Conservation (phyloP, 306 rosid species). For the Notholithocarpus densiflorus region DNA sequence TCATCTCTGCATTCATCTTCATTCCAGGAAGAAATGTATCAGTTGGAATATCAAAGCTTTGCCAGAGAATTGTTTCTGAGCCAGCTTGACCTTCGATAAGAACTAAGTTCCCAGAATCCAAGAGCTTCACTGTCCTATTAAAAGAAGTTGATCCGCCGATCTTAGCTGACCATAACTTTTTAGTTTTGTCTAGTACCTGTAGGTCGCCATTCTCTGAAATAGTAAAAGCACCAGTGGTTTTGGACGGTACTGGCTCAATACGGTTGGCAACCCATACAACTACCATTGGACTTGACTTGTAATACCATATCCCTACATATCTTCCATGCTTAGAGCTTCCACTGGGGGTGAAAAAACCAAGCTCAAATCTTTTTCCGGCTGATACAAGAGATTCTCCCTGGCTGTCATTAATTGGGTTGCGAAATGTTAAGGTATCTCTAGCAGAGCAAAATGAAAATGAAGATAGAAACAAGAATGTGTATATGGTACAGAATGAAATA, state of each 20-base stretch:
- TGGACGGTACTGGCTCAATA: not conserved
- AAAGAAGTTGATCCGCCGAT: not conserved
- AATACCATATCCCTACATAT: conserved; percentile 46
- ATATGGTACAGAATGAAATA: too few relatives aligned
- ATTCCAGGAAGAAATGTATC: conserved; percentile 52
- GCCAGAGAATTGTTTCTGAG: conserved; percentile 21
- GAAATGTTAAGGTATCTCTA: not conserved
- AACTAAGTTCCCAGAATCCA: conserved; percentile 45
- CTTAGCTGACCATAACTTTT: not conserved
- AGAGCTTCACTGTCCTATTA: conserved; percentile 19
- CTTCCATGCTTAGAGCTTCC: not conserved
- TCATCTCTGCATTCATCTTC: conserved; percentile 19
- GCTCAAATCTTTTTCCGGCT: conserved; percentile 8
- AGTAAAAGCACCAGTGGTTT: conserved; percentile 16
- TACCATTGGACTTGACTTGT: not conserved
- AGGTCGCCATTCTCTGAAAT: conserved; percentile 33
- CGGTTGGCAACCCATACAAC: conserved; percentile 57
- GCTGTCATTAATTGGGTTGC: not conserved
- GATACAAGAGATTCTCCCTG: conserved; percentile 27
- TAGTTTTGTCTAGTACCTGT: not conserved
- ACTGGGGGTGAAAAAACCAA: conserved; percentile 36
- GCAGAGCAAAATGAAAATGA: not conserved
- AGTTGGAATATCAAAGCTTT: conserved; percentile 42
- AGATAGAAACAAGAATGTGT: not conserved
- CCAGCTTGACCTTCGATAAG: not conserved